Evolutionary conservation across 2,329 filamentous ascomycete genomes (phyloP).

Genomic region (Phialemonium atrogriseum): DNA sequence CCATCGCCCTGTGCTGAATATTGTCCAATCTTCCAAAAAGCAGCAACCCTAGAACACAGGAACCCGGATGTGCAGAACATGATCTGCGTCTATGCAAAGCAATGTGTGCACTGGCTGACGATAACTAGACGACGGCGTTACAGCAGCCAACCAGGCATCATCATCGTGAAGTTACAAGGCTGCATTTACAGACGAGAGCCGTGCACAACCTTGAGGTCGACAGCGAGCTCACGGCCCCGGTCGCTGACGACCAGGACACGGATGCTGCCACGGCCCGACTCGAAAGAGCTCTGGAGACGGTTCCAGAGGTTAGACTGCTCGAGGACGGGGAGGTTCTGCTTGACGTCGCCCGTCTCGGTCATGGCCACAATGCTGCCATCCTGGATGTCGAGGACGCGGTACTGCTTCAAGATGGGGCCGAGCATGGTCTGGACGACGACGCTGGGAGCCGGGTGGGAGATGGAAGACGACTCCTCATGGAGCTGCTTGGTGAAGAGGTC

Average conservation of each 20-base stretch:
- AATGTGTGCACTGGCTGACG: not conserved
- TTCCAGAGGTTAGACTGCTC: conserved; percentile 86
- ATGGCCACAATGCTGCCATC: conserved; percentile 82
- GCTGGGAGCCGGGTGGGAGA: conserved; percentile 92
- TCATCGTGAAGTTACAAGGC: not conserved
- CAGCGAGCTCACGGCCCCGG: conserved; percentile 84
- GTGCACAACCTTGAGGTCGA: conserved; percentile 99
- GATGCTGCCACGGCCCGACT: conserved; percentile 86
- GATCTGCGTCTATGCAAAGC: not conserved
- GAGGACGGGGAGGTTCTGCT: conserved; percentile 87
- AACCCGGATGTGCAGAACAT: not conserved
- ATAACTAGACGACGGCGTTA: not conserved
- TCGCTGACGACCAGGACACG: conserved; percentile 95
- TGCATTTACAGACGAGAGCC: conserved; percentile 53
- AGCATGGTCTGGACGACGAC: conserved; percentile 99
- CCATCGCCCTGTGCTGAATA: conserved; percentile 8
- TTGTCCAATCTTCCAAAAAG: conserved; percentile 13
- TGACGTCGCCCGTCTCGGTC: conserved; percentile 98
- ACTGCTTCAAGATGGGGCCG: conserved; percentile 99
- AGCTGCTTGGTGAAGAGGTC: conserved; percentile 99
- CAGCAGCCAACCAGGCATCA: not conserved
- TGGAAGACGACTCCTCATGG: conserved; percentile 96
- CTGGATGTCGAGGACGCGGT: conserved; percentile 96
- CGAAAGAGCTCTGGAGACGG: conserved; percentile 76
- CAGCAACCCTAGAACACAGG: conserved; percentile 8